Conservation (phyloP, 2,329 filamentous ascomycete species). For the Paecilomyces sp. region DNA sequence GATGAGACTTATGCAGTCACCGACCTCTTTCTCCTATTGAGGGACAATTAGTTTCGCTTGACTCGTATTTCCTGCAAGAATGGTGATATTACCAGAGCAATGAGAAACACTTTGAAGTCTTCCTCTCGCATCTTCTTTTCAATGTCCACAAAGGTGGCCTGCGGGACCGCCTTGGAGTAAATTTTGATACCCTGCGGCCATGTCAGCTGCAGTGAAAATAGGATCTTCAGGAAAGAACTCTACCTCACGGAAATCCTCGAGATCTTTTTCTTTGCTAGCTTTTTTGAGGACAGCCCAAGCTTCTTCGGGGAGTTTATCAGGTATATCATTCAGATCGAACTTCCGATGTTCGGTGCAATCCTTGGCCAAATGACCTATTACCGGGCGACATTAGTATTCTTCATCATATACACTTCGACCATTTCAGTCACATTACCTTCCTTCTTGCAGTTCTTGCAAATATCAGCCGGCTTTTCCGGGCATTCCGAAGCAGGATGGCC, state of each 20-base stretch:
- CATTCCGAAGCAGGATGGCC: conserved; percentile 40
- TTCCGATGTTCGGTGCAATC: conserved; percentile 40
- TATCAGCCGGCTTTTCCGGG: conserved; percentile 34
- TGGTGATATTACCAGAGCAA: conserved; percentile 37
- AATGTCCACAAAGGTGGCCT: conserved; percentile 41
- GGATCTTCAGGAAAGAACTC: neutral
- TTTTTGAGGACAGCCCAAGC: conserved; percentile 45
- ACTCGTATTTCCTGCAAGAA: neutral
- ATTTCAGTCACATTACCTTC: conserved; percentile 28
- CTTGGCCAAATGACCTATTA: conserved; percentile 36
- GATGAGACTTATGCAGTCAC: conserved; percentile 42
- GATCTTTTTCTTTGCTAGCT: conserved; percentile 42
- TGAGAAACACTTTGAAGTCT: conserved; percentile 42
- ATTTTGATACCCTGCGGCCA: conserved; percentile 36
- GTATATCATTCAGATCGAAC: conserved; percentile 36
- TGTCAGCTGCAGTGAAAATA: conserved; percentile 5
- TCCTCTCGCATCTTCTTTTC: conserved; percentile 46
- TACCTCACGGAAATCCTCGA: conserved; percentile 45
- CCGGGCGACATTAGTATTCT: neutral
- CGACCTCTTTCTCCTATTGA: conserved; percentile 32
- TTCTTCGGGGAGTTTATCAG: conserved; percentile 41
- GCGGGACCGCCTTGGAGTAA: conserved; percentile 43
- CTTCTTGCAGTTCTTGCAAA: conserved; percentile 41
- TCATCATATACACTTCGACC: neutral
- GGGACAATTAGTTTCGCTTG: conserved; percentile 4